Percentiles rank a stretch among this genome's conserved stretches.
Evolutionary conservation across 176 grass and related monocot species (phyloP).

Genomic region (Melocanna baccifera): DNA sequence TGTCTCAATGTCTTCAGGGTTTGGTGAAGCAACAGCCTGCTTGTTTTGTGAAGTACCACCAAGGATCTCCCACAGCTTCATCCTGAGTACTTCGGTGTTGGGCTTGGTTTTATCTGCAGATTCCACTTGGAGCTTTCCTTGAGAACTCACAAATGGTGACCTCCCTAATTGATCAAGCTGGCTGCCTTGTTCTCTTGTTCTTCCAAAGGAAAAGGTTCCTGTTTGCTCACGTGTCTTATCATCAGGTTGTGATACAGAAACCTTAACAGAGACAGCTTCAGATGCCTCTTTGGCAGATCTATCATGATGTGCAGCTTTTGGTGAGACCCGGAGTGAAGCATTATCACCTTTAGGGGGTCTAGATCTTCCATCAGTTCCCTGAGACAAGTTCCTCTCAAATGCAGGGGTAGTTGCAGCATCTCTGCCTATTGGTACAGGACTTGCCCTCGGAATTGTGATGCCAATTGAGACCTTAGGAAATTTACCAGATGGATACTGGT

Average conservation of each 20-base stretch:
- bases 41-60: conserved; percentile 67
- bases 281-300: conserved; percentile 42
- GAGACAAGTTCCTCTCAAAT: conserved; percentile 41
- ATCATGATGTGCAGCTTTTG: conserved; percentile 39
- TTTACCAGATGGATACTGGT: conserved; percentile 57
- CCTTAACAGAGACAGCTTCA: conserved; percentile 37
- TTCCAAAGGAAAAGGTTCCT: conserved; percentile 48
- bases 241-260: conserved; percentile 45
- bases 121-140: conserved; percentile 26
- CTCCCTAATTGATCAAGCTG: conserved; percentile 32
- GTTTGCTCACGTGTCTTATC: conserved; percentile 30
- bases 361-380: conserved; percentile 43
- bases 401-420: conserved; percentile 23
- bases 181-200: conserved; percentile 41
- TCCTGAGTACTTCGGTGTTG: conserved; percentile 54
- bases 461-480: conserved; percentile 87
- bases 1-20: conserved; percentile 29
- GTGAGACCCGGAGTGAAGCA: conserved; percentile 26
- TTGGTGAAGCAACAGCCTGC: conserved; percentile 46
- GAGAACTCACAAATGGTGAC: conserved; percentile 41
- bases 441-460: conserved; percentile 45
- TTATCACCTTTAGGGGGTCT: conserved; percentile 33
- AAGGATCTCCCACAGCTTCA: conserved; percentile 92
- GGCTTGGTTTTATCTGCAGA: conserved; percentile 40
- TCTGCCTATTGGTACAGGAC: conserved; percentile 26